Evolutionary conservation across 1,284 basidiomycete genomes (phyloP), one percentile per base, ranked within the genome.

Genomic region (Malassezia obtusa): DNA sequence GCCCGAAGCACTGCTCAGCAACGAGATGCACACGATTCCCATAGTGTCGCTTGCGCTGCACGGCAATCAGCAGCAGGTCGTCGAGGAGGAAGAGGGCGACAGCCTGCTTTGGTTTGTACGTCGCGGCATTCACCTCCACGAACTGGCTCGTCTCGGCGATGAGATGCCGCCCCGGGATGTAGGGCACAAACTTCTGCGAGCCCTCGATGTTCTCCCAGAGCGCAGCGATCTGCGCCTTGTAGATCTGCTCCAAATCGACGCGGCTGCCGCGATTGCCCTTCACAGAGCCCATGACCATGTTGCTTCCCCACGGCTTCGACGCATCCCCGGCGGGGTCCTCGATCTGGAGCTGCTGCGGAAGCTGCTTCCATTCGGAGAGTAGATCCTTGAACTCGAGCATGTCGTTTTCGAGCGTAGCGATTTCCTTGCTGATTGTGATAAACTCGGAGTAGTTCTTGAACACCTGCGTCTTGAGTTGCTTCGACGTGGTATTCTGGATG

Each of bases 381-480:
- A 87, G 81, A 56, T 92, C 88, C 73, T 95, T 96, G 72, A 98
- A 82, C 71, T 96, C 91, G 32, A 96, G 81, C 86, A 96, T 89
- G 73, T 96, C 91, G 71, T 92, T 95, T 77, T 98, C 92, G 11
- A 99, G 80, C 0, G 87, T 86, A 7, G 87, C 86, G 41, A 98
- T 92, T 76, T 98, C 94, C 70, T 96, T 98, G 8, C 90, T 94
- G 40, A 98, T 89, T 40, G 85, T 80, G 43, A 99, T 89, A 70
- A 98, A 96, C 70, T 96, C 89, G 35, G 88, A 84, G 70, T 96
- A 98, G 76, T 77, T 77, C 24, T 68, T 71, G 51, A 67, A 65
- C 7, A 73, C 65, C 41, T 67, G 66, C 7, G 58, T 49, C 48
- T 66, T 65, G 33, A 68, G 52, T 31, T 71, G 68, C 41, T 64